Evolutionary conservation across 1,139 yeast genomes (phyloP).

Genomic region (Petasospora rhodanensis): DNA sequence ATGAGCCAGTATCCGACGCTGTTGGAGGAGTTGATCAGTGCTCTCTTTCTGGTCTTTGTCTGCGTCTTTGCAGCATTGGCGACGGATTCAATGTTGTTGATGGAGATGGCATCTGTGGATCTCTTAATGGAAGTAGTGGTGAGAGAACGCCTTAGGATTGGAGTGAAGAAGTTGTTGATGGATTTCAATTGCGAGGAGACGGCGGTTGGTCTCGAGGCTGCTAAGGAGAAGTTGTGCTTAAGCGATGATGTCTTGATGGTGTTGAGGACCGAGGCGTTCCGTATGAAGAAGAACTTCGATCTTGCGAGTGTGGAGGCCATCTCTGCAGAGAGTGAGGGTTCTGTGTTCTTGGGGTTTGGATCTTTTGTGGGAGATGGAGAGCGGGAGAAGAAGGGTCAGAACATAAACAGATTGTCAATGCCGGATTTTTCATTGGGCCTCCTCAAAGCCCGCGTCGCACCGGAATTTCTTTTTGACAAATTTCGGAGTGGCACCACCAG

Average conservation of each 20-base stretch:
- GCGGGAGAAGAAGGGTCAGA: too few relatives aligned
- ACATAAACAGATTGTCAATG: slow-evolving; percentile 1
- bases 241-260: slow-evolving; percentile 20
- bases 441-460: neutral
- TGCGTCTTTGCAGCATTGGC: neutral
- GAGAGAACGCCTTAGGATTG: slow-evolving; percentile 8
- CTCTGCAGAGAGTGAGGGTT: too few relatives aligned
- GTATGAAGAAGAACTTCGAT: slow-evolving; percentile 32
- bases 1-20: slow-evolving; percentile 83
- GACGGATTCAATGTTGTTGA: slow-evolving; percentile 1
- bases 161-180: slow-evolving; percentile 1
- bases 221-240: slow-evolving; percentile 19
- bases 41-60: slow-evolving; percentile 15
- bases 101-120: too few relatives aligned
- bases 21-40: slow-evolving; percentile 33
- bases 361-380: too few relatives aligned
- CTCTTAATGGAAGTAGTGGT: slow-evolving; percentile 8
- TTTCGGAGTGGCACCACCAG: too few relatives aligned
- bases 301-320: slow-evolving; percentile 25
- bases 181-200: too few relatives aligned
- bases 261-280: slow-evolving; percentile 24
- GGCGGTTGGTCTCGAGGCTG: too few relatives aligned
- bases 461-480: too few relatives aligned
- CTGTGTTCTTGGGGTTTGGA: neutral
- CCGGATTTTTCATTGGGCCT: slow-evolving; percentile 6